Evolutionary conservation across 1,284 basidiomycete species (phyloP).

Genomic region (Austroboletus niveus): DNA sequence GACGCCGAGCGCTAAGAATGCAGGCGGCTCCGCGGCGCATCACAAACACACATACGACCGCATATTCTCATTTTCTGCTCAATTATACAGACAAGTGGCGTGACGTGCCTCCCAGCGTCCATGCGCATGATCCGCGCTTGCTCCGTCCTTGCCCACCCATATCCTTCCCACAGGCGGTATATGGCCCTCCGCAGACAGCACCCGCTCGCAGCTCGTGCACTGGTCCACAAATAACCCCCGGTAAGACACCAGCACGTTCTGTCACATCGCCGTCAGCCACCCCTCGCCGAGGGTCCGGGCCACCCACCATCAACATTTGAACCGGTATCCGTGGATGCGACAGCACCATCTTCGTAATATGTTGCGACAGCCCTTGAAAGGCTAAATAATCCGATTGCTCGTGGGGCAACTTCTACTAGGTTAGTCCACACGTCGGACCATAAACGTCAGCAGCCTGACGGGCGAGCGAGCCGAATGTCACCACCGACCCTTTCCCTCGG

Average conservation of each 20-base stretch:
- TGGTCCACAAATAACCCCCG: constrained; percentile 56
- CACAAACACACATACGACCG: not conserved
- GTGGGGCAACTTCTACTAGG: constrained; percentile 57
- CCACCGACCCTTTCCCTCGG: constrained; percentile 58
- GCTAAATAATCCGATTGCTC: constrained; percentile 64
- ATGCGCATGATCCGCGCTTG: constrained; percentile 11
- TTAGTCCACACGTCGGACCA: constrained; percentile 1
- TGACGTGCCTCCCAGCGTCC: constrained; percentile 54
- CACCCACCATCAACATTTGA: constrained; percentile 45
- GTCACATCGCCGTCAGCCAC: not conserved
- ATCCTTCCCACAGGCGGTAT: constrained; percentile 65
- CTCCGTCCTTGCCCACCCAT: constrained; percentile 40
- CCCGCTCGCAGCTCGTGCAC: constrained; percentile 57
- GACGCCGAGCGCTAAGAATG: constrained; percentile 4
- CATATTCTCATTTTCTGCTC: constrained; percentile 2
- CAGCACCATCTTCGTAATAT: constrained; percentile 57
- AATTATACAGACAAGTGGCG: constrained; percentile 45
- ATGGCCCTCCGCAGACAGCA: constrained; percentile 65
- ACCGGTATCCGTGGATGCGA: constrained; percentile 51
- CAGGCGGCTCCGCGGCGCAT: constrained; percentile 2
- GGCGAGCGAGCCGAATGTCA: not conserved
- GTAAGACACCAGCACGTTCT: constrained; percentile 56
- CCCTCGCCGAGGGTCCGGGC: not conserved
- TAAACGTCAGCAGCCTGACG: not conserved
- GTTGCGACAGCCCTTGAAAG: constrained; percentile 62